A percentile compares a stretch with the other conserved stretches of the same genome.
Conservation (phyloP, 495 filamentous ascomycete species). For the Cairneyella variabilis region DNA sequence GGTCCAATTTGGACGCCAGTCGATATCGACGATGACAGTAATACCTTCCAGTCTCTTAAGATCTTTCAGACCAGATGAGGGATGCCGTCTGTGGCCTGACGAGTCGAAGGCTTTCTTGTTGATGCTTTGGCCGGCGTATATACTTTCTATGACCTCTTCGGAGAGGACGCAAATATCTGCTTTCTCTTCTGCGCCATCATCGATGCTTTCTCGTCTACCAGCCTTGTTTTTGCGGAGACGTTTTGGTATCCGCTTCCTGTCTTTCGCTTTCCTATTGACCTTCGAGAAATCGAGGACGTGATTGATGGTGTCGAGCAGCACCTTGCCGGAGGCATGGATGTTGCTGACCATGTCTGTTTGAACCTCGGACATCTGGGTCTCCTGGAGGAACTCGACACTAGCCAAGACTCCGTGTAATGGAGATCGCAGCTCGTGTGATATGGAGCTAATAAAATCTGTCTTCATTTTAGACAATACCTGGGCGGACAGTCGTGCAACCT, state of each 20-base stretch:
- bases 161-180: slow-evolving; percentile 32
- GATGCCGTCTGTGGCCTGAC: slow-evolving; percentile 8
- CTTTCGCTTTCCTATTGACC: slow-evolving; percentile 40
- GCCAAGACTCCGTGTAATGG: slow-evolving; percentile 60
- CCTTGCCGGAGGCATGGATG: slow-evolving; percentile 70
- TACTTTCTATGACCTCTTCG: slow-evolving; percentile 42
- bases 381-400: slow-evolving; percentile 64
- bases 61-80: slow-evolving; percentile 14
- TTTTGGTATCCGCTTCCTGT: slow-evolving; percentile 15
- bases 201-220: slow-evolving; percentile 6
- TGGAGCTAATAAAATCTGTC: slow-evolving; percentile 65
- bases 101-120: slow-evolving; percentile 21
- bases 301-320: slow-evolving; percentile 74
- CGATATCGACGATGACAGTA: slow-evolving; percentile 36
- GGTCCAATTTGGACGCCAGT: slow-evolving; percentile 28
- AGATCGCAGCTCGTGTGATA: slow-evolving; percentile 75
- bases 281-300: slow-evolving; percentile 67
- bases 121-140: slow-evolving; percentile 34
- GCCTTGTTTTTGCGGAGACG: slow-evolving; percentile 17
- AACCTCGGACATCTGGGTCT: slow-evolving; percentile 49
- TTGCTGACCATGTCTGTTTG: slow-evolving; percentile 60
- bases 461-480: slow-evolving; percentile 47
- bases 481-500: slow-evolving; percentile 49
- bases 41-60: too few species aligned
- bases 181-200: slow-evolving; percentile 17